A percentile compares a stretch with the other conserved stretches of the same genome.
phyloP scores from a whole-genome alignment of 495 filamentous ascomycete species.

The Trichoderma parareesei region DNA sequence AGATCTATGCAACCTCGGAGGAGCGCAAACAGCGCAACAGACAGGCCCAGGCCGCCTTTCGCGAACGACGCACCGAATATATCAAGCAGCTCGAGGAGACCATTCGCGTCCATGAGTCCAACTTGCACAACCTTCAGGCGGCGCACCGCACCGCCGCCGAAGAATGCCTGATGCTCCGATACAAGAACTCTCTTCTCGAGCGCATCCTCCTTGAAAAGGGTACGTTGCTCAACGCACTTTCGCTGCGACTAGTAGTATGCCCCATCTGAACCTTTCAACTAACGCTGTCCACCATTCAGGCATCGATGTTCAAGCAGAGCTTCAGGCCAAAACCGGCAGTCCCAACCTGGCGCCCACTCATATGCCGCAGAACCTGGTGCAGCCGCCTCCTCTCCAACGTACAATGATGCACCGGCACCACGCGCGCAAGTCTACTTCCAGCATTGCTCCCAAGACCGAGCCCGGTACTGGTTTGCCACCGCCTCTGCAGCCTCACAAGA shows the following conservation, averaged over 20 bases:
- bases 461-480: constrained; percentile 49
- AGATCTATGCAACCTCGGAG: constrained; percentile 98
- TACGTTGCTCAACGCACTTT: constrained; percentile 25
- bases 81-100: constrained; percentile 98
- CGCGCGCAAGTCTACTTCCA: constrained; percentile 57
- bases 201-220: constrained; percentile 94
- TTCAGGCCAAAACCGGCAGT: constrained; percentile 78
- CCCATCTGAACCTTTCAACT: not conserved
- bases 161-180: constrained; percentile 95
- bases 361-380: constrained; percentile 54
- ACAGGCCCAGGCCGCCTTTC: constrained; percentile 94
- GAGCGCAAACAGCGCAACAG: constrained; percentile 96
- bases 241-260: not conserved
- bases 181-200: constrained; percentile 95
- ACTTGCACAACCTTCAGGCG: constrained; percentile 81
- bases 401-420: constrained; percentile 66
- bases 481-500: constrained; percentile 43
- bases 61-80: constrained; percentile 94
- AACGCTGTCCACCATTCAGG: constrained; percentile 31
- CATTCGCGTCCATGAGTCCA: constrained; percentile 95
- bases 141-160: constrained; percentile 92
- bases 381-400: constrained; percentile 61
- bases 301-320: constrained; percentile 94
- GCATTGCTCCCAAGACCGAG: constrained; percentile 64
- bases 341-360: constrained; percentile 57